Evolutionary conservation across 352 stramenopile genomes (phyloP).

Genomic region (Pythium angustatum): DNA sequence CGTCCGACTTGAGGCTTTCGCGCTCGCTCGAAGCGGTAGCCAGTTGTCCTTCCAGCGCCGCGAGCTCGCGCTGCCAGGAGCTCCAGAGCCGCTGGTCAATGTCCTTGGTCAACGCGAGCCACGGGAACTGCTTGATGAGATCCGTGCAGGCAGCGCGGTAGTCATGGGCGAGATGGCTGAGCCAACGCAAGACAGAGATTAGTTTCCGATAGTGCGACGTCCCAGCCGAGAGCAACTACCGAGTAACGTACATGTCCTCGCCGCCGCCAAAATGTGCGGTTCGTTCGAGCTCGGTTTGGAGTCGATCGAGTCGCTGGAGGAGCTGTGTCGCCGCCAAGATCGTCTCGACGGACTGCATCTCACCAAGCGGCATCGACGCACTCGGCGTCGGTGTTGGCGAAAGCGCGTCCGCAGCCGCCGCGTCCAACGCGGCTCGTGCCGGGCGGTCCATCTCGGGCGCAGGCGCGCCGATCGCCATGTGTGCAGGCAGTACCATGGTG

Average conservation of each 20-base stretch:
- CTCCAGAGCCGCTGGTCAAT: conserved; percentile 62
- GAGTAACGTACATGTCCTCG: conserved; percentile 13
- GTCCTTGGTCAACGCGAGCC: conserved; percentile 25
- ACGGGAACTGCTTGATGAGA: conserved; percentile 26
- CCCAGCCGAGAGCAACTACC: too few species aligned
- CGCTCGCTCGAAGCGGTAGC: background rate
- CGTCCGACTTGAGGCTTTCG: background rate
- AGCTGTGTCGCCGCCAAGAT: conserved; percentile 18
- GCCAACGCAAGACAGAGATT: too few species aligned
- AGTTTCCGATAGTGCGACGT: too few species aligned
- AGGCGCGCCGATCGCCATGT: background rate
- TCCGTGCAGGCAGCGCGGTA: conserved; percentile 22
- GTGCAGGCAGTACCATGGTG: conserved; percentile 4
- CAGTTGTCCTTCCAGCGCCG: conserved; percentile 30
- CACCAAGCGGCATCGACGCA: background rate
- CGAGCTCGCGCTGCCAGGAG: conserved; percentile 67
- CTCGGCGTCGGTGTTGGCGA: background rate
- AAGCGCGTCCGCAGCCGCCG: too few species aligned
- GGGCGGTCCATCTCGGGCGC: conserved; percentile 6
- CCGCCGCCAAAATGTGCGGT: background rate
- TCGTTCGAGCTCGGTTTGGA: conserved; percentile 19
- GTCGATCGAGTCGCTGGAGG: conserved; percentile 22
- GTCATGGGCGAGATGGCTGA: conserved; percentile 23
- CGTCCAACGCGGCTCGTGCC: background rate
- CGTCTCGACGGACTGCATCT: conserved; percentile 21